Conservation (phyloP, 495 filamentous ascomycete genomes). For the Aspergillus biplanus region DNA sequence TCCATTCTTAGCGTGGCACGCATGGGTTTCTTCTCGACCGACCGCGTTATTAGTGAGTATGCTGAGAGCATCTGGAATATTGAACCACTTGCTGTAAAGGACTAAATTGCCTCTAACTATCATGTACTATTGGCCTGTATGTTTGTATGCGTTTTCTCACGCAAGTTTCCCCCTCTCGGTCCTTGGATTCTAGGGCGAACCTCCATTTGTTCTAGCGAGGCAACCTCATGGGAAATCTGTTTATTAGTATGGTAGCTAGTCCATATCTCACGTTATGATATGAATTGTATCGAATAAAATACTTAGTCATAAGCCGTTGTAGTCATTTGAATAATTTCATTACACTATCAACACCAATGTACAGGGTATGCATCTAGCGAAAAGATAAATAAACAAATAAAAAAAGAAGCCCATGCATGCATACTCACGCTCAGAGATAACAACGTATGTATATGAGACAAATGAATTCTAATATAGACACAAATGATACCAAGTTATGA, state of each 20-base stretch:
- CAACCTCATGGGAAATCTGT: too few relatives aligned
- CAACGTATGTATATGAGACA: background rate
- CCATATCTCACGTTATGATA: too few relatives aligned
- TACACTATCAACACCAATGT: too few relatives aligned
- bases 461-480: background rate
- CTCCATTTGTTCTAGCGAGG: too few relatives aligned
- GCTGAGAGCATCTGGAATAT: conserved; percentile 96
- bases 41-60: conserved; percentile 98
- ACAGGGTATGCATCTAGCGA: background rate
- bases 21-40: conserved; percentile 97
- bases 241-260: too few relatives aligned
- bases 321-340: too few relatives aligned
- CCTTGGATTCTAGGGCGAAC: too few relatives aligned
- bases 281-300: too few relatives aligned
- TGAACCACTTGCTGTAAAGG: conserved; percentile 64
- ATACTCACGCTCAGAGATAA: background rate
- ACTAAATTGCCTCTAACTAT: conserved; percentile 19
- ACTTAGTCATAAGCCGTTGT: too few relatives aligned
- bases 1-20: conserved; percentile 82
- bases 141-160: too few relatives aligned
- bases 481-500: background rate
- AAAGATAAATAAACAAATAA: background rate
- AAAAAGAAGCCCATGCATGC: background rate
- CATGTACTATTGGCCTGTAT: too few relatives aligned
- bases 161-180: too few relatives aligned